phyloP scores from a whole-genome alignment of 768 basidiomycete species.

The Gymnopilus junonius region DNA sequence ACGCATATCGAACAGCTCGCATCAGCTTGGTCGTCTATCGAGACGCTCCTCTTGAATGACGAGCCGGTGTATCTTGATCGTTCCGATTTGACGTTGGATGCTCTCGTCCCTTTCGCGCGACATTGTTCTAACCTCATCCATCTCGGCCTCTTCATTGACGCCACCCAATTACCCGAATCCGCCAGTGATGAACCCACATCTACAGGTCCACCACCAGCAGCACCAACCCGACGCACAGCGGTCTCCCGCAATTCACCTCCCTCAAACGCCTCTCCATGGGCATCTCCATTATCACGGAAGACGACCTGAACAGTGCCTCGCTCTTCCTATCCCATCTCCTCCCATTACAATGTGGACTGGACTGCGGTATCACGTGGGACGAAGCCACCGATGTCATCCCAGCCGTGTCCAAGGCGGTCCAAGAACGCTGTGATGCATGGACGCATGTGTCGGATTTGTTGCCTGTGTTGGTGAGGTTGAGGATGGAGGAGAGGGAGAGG shows the following conservation, averaged over 20 bases:
- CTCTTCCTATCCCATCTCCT: constrained; percentile 60
- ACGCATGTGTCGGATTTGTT: constrained; percentile 43
- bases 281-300: constrained; percentile 43
- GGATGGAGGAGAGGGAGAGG: constrained; percentile 48
- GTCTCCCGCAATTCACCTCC: constrained; percentile 32
- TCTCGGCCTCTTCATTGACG: constrained; percentile 48
- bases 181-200: no score
- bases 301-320: constrained; percentile 46
- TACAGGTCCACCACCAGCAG: constrained; percentile 15
- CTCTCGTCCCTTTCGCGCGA: constrained; percentile 44
- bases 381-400: constrained; percentile 10
- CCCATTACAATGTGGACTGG: constrained; percentile 45
- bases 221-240: no score
- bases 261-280: constrained; percentile 51
- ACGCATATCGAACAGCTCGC: constrained; percentile 51
- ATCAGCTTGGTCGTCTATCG: constrained; percentile 46
- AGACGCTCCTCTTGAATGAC: constrained; percentile 47
- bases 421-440: constrained; percentile 41
- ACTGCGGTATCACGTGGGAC: constrained; percentile 56
- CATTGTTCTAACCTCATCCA: constrained; percentile 43
- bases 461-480: constrained; percentile 46
- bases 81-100: constrained; percentile 39
- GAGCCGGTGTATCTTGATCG: constrained; percentile 42
- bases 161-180: no score
- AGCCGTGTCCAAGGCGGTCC: constrained; percentile 15